Evolutionary conservation across 306 rosid genomes (phyloP), one percentile per base, ranked within the genome.

Genomic region (Mucuna pruriens): DNA sequence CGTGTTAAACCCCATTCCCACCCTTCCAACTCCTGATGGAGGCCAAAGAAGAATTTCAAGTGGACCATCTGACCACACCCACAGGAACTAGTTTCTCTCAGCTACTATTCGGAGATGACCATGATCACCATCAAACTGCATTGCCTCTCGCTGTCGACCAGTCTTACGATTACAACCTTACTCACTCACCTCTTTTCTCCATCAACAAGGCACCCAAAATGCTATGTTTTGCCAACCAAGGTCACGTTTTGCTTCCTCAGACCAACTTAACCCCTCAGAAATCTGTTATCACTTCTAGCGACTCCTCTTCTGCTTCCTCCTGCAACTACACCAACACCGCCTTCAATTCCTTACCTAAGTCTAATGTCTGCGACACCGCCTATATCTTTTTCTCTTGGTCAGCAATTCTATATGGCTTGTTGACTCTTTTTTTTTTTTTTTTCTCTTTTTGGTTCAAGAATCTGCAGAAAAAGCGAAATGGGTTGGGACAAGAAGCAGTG

Each of bases 81-180:
- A 75, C 77, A 19, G 87, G 82, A 17, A 82, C 95, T 19, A 86
- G 86, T 83, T 93, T 95, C 89, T 93, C 97, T 68, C 94, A 89
- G 89, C 62, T 95, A 29, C 88, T 93, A 36, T 89, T 90, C 31
- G 88, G 86, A n/a, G 91, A 83, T 4, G 89, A 89, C 39, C 81
- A 83, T 1, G 86, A 87, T 15, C 42, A 23, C 15, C 0, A 82
- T 74, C 58, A 82, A 8, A 25, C 54, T 57, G 62, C 69, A 66
- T 77, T 58, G 57, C 85, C 71, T 78, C 61, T 82, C 16, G 38
- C 8, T 36, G 81, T 82, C 79, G 80, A 74, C 84, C 86, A 75
- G 6, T 17, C 70, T 51, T 63, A 23, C 55, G 4, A 17, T 34
- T 17, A 74, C 49, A 2, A 74, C 72, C 76, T 80, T 39, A 25